Evolutionary conservation across 352 stramenopile species (phyloP).

Genomic region (Thalassiosira exigua): DNA sequence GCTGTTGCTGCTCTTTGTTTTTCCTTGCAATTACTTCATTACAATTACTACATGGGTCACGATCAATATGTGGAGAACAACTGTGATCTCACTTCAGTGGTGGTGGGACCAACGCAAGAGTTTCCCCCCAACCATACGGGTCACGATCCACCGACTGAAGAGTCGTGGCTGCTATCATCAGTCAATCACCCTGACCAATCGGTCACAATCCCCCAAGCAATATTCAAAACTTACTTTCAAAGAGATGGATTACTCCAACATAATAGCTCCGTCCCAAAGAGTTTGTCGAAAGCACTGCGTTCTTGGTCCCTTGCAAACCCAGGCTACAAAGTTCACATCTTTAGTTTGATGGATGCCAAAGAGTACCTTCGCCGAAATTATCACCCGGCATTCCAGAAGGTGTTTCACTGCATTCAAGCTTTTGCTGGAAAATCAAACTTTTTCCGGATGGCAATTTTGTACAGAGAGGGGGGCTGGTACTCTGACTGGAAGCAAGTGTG

Average conservation of each 20-base stretch:
- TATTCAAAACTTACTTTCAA: constrained; percentile 34
- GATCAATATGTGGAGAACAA: too few relatives aligned
- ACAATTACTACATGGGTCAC: too few relatives aligned
- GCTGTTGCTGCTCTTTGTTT: too few relatives aligned
- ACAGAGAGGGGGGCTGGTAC: constrained; percentile 58
- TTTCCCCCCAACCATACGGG: too few relatives aligned
- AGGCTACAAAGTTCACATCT: constrained; percentile 44
- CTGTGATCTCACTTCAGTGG: too few relatives aligned
- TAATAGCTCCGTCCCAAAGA: background rate
- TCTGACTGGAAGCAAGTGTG: constrained; percentile 42
- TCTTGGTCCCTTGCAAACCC: constrained; percentile 39
- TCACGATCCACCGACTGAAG: too few relatives aligned
- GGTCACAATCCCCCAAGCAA: constrained; percentile 16
- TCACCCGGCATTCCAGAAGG: constrained; percentile 39
- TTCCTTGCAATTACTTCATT: too few relatives aligned
- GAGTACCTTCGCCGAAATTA: constrained; percentile 28
- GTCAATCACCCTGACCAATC: background rate
- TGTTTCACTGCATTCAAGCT: constrained; percentile 48
- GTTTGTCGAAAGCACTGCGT: constrained; percentile 23
- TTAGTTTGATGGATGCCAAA: constrained; percentile 10
- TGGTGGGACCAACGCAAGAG: too few relatives aligned
- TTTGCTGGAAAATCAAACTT: constrained; percentile 53
- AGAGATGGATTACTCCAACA: constrained; percentile 21
- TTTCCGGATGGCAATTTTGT: constrained; percentile 55
- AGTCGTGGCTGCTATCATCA: too few relatives aligned